A percentile compares a stretch with the other conserved stretches of the same genome.
Conservation (phyloP, 2,329 filamentous ascomycete genomes). For the Trichoderma aggressivum region DNA sequence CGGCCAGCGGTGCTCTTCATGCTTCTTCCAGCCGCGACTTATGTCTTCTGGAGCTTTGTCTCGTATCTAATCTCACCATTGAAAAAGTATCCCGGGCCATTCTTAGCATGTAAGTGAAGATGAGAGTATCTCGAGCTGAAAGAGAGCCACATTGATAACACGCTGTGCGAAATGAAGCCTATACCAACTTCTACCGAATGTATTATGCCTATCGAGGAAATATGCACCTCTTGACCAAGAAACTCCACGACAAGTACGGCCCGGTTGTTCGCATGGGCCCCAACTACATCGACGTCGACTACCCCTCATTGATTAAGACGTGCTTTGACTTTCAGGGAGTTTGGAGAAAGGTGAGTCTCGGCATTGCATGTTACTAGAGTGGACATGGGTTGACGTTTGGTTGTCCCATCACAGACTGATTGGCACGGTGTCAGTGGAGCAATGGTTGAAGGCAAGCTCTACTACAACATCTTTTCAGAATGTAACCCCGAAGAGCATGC, state of each 20-base stretch:
- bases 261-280: constrained; percentile 42
- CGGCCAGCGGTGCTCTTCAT: background rate
- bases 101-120: background rate
- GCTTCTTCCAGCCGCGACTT: background rate
- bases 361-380: background rate
- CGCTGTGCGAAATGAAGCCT: background rate
- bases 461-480: constrained; percentile 28
- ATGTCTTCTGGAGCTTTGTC: background rate
- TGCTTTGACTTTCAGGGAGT: constrained; percentile 35
- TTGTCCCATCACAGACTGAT: constrained; percentile 21
- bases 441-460: constrained; percentile 28
- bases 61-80: background rate
- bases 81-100: background rate
- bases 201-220: constrained; percentile 2
- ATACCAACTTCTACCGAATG: background rate
- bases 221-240: constrained; percentile 29
- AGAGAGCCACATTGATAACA: background rate
- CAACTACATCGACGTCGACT: constrained; percentile 36
- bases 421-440: constrained; percentile 29
- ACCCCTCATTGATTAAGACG: constrained; percentile 36
- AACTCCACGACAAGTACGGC: constrained; percentile 38
- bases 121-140: background rate
- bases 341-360: constrained; percentile 31
- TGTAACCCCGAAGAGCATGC: constrained; percentile 25
- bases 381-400: background rate